Evolutionary conservation across 805 yeast genomes (phyloP), one percentile per base, ranked within the genome.

Genomic region (Cyberlindnera euphorbiiphila): DNA sequence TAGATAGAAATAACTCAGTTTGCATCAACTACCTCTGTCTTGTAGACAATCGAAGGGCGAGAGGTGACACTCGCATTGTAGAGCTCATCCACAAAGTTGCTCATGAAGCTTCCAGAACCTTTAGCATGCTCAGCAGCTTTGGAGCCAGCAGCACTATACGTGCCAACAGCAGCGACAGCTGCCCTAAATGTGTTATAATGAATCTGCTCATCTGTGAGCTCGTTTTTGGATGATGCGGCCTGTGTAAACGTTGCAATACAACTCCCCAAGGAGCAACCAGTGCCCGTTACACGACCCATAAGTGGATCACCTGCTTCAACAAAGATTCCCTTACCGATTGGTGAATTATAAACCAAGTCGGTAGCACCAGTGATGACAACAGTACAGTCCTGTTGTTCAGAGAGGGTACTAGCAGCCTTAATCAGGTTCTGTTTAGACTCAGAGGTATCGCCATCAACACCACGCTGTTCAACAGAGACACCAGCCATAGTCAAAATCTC

Each of bases 211-310:
- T n/a, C n/a, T n/a, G n/a, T n/a, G n/a, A n/a, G n/a, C n/a, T n/a
- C n/a, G n/a, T n/a, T n/a, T n/a, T n/a, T n/a, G n/a, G n/a, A n/a
- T n/a, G n/a, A n/a, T n/a, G 12, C n/a, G 11, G 23, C 22, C 5
- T 29, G 19, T 9, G 9, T 17, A 25, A 32, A 70, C 2, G 84
- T 65, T 0, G 84, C 79, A 36, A 86, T 75, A 0, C 76, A 71
- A 30, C 88, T 77, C 2, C 95, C 95, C 25, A 87, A 60, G 0
- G 91, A 74, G 45, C 96, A 87, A 0, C 96, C 96, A 3, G 88
- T 67, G 0, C 94, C 95, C 0, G 95, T 86, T 5, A 86, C 72
- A 9, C 63, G 56, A 0, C 81, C 80, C 82, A 86, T 78, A 13
- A 78, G 47, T 15, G 60, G 60, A 47, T 75, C 70, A 1, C 93